These are phyloP conservation scores for Tuber magnatum DNA, from an alignment of 495 filamentous ascomycete species.

Conservation along the genomic window DNA sequence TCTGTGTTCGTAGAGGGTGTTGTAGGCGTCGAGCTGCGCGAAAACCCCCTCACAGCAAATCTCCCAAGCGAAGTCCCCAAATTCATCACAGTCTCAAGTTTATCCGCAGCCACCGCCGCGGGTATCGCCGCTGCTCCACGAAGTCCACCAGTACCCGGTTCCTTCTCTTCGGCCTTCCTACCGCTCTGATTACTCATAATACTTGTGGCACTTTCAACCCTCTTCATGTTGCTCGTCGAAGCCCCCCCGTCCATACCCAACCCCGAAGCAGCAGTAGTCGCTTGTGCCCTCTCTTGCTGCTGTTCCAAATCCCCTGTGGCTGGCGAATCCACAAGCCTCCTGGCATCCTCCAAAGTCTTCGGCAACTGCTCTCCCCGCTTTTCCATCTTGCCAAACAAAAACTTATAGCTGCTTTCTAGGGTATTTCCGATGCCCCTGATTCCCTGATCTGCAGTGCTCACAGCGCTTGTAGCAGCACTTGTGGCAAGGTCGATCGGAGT, in stretches of 20 bases:
- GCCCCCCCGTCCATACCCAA: constrained; percentile 1
- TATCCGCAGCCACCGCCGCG: constrained; percentile 32
- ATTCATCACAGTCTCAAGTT: constrained; percentile 15
- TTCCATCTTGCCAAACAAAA: constrained; percentile 83
- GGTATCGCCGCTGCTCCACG: constrained; percentile 26
- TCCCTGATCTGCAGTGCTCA: constrained; percentile 79
- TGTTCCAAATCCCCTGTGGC: constrained; percentile 47
- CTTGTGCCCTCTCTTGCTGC: constrained; percentile 10
- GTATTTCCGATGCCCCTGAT: constrained; percentile 83
- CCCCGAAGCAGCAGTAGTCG: not conserved
- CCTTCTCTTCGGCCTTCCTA: constrained; percentile 18
- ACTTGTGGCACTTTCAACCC: constrained; percentile 24
- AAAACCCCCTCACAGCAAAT: constrained; percentile 32
- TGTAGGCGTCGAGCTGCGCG: constrained; percentile 28
- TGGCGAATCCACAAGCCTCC: constrained; percentile 68
- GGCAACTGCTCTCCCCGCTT: constrained; percentile 56
- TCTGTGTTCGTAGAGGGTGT: constrained; percentile 23
- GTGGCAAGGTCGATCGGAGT: constrained; percentile 38
- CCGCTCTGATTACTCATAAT: constrained; percentile 21
- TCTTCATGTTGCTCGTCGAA: constrained; percentile 8
- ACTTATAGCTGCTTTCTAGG: constrained; percentile 85
- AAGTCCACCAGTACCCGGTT: constrained; percentile 11
- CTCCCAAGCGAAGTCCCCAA: constrained; percentile 34
- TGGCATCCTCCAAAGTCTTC: constrained; percentile 84
- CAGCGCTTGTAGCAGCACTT: constrained; percentile 55